These are phyloP conservation scores for Vanderwaltozyma verrucispora DNA, from an alignment of 805 yeast genomes.

Conservation along the genomic window DNA sequence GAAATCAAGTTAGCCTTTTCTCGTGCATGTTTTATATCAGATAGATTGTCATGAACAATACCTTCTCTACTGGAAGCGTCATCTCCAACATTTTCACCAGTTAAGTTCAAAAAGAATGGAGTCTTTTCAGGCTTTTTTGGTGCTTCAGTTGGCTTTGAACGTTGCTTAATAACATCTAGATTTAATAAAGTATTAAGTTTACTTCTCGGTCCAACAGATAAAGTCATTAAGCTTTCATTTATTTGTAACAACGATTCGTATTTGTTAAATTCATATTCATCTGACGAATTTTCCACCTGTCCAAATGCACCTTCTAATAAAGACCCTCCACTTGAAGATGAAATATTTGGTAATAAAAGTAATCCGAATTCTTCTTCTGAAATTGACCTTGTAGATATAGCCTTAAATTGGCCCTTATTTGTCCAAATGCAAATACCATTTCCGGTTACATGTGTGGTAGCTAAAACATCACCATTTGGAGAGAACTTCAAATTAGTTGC, in stretches of 20 bases:
- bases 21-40: conserved; percentile 7
- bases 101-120: conserved; percentile 67
- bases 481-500: conserved; percentile 75
- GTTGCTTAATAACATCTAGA: conserved; percentile 69
- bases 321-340: conserved; percentile 68
- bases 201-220: conserved; percentile 65
- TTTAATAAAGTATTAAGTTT: conserved; percentile 72
- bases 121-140: conserved; percentile 75
- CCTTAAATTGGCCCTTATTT: conserved; percentile 72
- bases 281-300: too few relatives aligned
- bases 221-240: conserved; percentile 50
- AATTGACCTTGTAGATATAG: conserved; percentile 64
- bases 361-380: conserved; percentile 62
- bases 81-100: conserved; percentile 63
- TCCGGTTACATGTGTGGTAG: conserved; percentile 85
- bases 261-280: conserved; percentile 23
- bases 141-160: conserved; percentile 86
- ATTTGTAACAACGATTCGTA: conserved; percentile 56
- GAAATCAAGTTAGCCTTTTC: conserved; percentile 11
- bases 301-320: conserved; percentile 72
- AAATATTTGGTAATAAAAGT: conserved; percentile 57
- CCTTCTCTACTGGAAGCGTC: conserved; percentile 41
- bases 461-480: conserved; percentile 80
- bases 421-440: conserved; percentile 92
- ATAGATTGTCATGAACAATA: conserved; percentile 17